These are phyloP conservation scores for Penicillium occitanis DNA, from an alignment of 2,329 filamentous ascomycete genomes.

Conservation along the genomic window DNA sequence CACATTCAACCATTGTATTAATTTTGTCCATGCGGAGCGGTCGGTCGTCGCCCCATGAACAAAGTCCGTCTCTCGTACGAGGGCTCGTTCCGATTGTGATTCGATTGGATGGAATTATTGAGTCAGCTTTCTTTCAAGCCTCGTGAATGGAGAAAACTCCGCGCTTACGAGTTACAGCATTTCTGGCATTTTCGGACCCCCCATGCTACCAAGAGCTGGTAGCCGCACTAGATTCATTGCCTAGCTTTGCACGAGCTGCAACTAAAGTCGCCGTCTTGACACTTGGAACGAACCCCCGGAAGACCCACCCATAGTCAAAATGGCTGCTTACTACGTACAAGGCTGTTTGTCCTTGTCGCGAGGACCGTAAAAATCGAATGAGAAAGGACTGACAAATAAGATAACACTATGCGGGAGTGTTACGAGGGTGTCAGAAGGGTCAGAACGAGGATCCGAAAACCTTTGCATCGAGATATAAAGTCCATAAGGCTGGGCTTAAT, in stretches of 20 bases:
- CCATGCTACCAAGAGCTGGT: not conserved
- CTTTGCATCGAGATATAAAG: not conserved
- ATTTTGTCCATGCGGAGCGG: not conserved
- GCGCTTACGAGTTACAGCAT: not conserved
- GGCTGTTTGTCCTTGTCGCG: not conserved
- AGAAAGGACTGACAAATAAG: not conserved
- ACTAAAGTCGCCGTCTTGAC: not conserved
- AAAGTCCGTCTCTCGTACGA: not conserved
- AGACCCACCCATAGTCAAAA: not conserved
- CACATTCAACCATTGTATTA: not conserved
- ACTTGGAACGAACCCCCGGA: conserved; percentile 3
- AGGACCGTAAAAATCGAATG: not conserved
- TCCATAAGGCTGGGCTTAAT: conserved; percentile 6
- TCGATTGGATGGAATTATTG: not conserved
- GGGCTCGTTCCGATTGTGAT: not conserved
- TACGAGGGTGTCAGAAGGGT: not conserved
- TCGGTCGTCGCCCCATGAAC: not conserved
- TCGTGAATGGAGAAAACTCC: not conserved
- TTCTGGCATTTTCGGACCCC: not conserved
- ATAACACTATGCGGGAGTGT: not conserved
- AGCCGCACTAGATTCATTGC: not conserved
- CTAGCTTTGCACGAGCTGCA: not conserved
- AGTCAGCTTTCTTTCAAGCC: not conserved
- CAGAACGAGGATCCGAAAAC: not conserved
- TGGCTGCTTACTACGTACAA: not conserved